A percentile compares a stretch with the other conserved stretches of the same genome.
phyloP scores from a whole-genome alignment of 2,329 filamentous ascomycete genomes.

The Myriosclerotinia curreyana region DNA sequence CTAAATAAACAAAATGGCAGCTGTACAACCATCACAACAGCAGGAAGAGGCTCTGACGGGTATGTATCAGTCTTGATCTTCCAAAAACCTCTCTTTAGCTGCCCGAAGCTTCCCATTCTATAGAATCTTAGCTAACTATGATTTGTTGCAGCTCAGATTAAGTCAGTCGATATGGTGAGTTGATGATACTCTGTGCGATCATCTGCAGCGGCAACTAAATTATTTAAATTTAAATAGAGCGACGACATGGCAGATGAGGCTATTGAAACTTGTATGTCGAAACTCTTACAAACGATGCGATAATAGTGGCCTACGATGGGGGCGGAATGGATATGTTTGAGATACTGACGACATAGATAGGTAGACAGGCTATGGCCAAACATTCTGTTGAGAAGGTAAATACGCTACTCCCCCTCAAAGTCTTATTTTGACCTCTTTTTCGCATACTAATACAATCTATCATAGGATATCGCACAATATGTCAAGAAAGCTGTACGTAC shows the following conservation, averaged over 20 bases:
- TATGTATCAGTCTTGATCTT: slow-evolving; percentile 9
- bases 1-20: slow-evolving; percentile 38
- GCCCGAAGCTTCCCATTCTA: background rate
- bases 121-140: slow-evolving; percentile 24
- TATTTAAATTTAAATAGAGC: slow-evolving; percentile 65
- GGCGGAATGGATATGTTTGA: slow-evolving; percentile 1
- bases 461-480: slow-evolving; percentile 86
- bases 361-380: slow-evolving; percentile 69
- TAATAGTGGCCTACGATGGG: slow-evolving; percentile 48
- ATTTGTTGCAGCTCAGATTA: slow-evolving; percentile 72
- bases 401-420: background rate
- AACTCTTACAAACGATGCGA: slow-evolving; percentile 31
- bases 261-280: slow-evolving; percentile 83
- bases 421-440: slow-evolving; percentile 8
- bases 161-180: slow-evolving; percentile 96
- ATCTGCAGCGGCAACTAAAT: slow-evolving; percentile 27
- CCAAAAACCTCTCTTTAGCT: background rate
- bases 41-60: slow-evolving; percentile 25
- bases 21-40: slow-evolving; percentile 31
- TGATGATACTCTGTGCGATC: background rate
- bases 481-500: slow-evolving; percentile 83
- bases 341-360: slow-evolving; percentile 42
- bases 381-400: slow-evolving; percentile 68
- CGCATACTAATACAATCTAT: slow-evolving; percentile 25
- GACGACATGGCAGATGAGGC: slow-evolving; percentile 97